Evolutionary conservation across 108 stramenopile genomes (phyloP), one percentile per base, ranked within the genome.

Genomic region (Cyclostephanos invisitatus): DNA sequence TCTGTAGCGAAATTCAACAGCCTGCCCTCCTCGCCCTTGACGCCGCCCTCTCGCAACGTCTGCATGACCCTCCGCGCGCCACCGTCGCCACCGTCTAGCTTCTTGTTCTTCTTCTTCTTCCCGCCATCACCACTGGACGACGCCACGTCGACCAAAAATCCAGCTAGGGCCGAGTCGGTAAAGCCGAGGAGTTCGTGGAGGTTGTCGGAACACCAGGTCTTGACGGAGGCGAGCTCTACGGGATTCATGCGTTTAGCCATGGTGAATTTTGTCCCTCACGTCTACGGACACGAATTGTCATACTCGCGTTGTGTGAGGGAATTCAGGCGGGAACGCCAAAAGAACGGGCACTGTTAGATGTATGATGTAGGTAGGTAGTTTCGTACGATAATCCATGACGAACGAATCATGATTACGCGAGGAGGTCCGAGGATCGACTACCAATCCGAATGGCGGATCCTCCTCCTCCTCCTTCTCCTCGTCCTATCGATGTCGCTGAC

Each of bases 121-220:
- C 12, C 44, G 44, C 44, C 44, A 18, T 60, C 63, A 40, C 77
- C 70, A 11, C 22, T 25, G 20, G 66, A 78, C 27, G 72, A 70
- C 15, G 94, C 91, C 18, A 91, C 79, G 61, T 83, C 64, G 7
- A 83, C 81, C 44, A 95, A 67, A 70, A 88, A 96, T 18, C 79
- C 73, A 6, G 92, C 88, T 32, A 92, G 63, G 11, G 90, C 81
- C 0, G 83, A 76, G 64, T 91, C 87, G n/a, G 87, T 61, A 77
- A 89, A 96, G 24, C 95, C 95, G 15, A 93, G 64, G 46, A 93
- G 47, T 50, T 78, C 78, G 70, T 96, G 95, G 25, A 96, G 83
- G 62, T 73, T 49, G 68, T 93, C 91, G 7, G 87, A 86, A 65
- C 90, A 91, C 90, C 91, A 94, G 48, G n/a, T 63, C 28, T 65